Evolutionary conservation across 768 basidiomycete species (phyloP).

Genomic region (Collybia mongolica): DNA sequence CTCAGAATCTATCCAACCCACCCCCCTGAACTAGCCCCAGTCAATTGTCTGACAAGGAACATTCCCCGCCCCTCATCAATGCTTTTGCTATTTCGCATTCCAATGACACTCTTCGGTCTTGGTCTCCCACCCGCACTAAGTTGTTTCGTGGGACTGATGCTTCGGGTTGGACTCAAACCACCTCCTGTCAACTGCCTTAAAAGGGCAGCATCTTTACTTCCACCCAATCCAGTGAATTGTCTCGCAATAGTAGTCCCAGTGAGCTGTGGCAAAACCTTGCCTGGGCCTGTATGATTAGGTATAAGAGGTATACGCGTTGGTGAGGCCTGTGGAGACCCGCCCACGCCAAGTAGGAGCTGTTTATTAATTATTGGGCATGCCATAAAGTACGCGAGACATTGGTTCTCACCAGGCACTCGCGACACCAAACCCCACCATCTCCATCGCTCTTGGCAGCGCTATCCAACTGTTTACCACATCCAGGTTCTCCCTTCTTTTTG

Average conservation of each 20-base stretch:
- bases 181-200: constrained; percentile 67
- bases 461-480: constrained; percentile 82
- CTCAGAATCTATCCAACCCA: not conserved
- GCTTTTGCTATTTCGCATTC: constrained; percentile 60
- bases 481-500: constrained; percentile 58
- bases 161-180: constrained; percentile 64
- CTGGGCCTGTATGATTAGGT: constrained; percentile 42
- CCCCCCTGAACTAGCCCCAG: constrained; percentile 42
- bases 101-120: constrained; percentile 78
- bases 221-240: constrained; percentile 67
- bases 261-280: constrained; percentile 49
- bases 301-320: constrained; percentile 47
- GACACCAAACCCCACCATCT: constrained; percentile 77
- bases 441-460: constrained; percentile 76
- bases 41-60: constrained; percentile 79
- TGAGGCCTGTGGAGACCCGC: constrained; percentile 51
- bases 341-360: constrained; percentile 56
- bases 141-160: constrained; percentile 77
- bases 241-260: constrained; percentile 72
- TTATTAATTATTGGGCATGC: constrained; percentile 1
- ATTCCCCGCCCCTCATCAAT: constrained; percentile 71
- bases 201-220: constrained; percentile 36
- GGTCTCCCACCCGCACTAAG: constrained; percentile 51
- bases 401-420: constrained; percentile 72
- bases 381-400: not conserved